Base-by-base conservation (phyloP, 2,329 filamentous ascomycete genomes). In the Thermothelomyces thermophilus region DNA sequence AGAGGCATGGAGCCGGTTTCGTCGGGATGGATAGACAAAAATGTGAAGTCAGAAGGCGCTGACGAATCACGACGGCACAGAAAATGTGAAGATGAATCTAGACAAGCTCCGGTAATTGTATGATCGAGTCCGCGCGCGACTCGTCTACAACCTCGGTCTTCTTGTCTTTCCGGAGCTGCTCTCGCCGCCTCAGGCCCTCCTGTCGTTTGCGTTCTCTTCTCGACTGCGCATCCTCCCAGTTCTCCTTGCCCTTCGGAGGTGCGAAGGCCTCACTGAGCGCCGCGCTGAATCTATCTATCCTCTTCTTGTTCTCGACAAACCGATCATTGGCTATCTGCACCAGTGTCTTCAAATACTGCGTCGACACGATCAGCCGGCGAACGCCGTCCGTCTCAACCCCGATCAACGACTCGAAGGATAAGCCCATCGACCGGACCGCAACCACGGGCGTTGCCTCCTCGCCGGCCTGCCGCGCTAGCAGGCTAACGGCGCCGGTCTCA, bases 401-500 rank as follows among this genome's bases (percentile, higher is more conserved):
- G 28, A 97, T 76, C 22, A 96, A 75, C 1, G 86, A 87, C 68
- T 95, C 88, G 54, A 96, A 80, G 1, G 81, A 79, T 1, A 96
- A 74, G 0, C 90, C 90, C 66, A 87, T 86, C 5, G 87, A 90
- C 16, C 91, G 82, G 28, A 97, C 80, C 3, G 86, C 91, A 3
- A 96, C 87, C 66, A 95, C 86, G 2, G 89, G 89, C 16, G 65
- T 76, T 0, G 66, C 55, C 3, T 69, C 65, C 16, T 68, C 66
- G 11, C 65, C 64, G 2, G 60, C 47, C 16, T 24, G 43, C 22
- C 42, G 47, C 1, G 63, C 59, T 1, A 68, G 66, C 41, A 88
- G 64, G 61, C 84, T 87, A 51, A 94, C 76, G 43, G 91, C 84
- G 16, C 91, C 91, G 52, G 86, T 93, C 69, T 97, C 91, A 13